phyloP scores from a whole-genome alignment of 805 yeast species.

The Starmerella bombi region DNA sequence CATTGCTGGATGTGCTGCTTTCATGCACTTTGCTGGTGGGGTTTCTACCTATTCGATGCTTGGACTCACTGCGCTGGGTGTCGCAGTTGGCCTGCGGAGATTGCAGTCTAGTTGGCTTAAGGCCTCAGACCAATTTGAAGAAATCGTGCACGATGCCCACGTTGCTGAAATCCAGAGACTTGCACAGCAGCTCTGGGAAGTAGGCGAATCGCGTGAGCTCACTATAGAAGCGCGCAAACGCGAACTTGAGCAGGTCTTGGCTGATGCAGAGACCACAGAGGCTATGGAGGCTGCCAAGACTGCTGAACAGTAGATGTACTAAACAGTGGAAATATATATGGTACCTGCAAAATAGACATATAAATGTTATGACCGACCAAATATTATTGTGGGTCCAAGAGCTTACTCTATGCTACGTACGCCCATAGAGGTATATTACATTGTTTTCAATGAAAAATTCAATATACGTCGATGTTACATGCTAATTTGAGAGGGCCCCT shows the following conservation, averaged over 20 bases:
- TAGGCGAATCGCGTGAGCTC: slow-evolving; percentile 22
- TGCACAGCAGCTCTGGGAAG: slow-evolving; percentile 24
- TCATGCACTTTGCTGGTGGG: slow-evolving; percentile 25
- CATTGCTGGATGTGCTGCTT: slow-evolving; percentile 22
- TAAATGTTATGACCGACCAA: no score
- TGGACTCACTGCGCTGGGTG: slow-evolving; percentile 28
- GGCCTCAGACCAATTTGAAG: slow-evolving; percentile 19
- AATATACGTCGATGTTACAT: no score
- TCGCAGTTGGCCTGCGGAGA: slow-evolving; percentile 27
- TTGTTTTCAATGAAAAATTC: no score
- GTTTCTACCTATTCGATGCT: slow-evolving; percentile 27
- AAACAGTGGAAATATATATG: no score
- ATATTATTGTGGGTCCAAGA: no score
- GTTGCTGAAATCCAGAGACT: slow-evolving; percentile 21
- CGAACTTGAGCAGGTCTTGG: not conserved
- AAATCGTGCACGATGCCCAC: slow-evolving; percentile 21
- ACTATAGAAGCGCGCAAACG: not conserved
- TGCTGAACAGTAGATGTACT: no score
- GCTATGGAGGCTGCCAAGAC: no score
- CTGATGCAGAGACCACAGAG: not conserved
- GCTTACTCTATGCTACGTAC: no score
- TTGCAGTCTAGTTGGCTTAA: slow-evolving; percentile 28
- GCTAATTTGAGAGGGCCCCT: no score
- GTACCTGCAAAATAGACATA: no score
- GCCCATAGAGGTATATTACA: no score